phyloP scores from a whole-genome alignment of 208 protist genomes.

The Crithidia bombi region DNA sequence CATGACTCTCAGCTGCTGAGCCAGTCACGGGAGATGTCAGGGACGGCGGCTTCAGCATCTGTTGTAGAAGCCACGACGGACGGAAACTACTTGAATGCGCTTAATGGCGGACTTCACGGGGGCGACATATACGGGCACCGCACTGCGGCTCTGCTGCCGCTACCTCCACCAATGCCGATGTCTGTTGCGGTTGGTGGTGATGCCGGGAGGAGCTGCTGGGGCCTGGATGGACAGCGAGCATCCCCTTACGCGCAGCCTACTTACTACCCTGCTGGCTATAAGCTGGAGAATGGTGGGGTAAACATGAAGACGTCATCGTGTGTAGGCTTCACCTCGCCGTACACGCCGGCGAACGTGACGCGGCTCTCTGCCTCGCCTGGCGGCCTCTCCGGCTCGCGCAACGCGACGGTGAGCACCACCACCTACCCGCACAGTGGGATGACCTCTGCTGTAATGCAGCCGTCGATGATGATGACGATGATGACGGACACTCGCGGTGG shows the following conservation, averaged over 20 bases:
- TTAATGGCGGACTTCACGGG: background rate
- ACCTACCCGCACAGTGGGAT: background rate
- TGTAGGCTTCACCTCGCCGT: slow-evolving; percentile 2
- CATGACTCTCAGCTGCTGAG: slow-evolving; percentile 20
- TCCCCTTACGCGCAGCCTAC: background rate
- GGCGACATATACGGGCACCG: background rate
- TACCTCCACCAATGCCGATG: background rate
- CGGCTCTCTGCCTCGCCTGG: slow-evolving; percentile 30
- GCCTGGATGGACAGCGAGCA: background rate
- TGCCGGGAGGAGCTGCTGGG: background rate
- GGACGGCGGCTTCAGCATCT: background rate
- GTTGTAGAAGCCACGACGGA: background rate
- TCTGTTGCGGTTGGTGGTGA: background rate
- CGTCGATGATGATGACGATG: background rate
- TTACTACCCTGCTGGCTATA: slow-evolving; percentile 8
- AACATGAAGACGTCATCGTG: too few relatives aligned
- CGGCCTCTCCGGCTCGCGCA: slow-evolving; percentile 24
- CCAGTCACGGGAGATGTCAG: background rate
- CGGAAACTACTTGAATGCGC: background rate
- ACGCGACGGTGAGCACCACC: slow-evolving; percentile 1
- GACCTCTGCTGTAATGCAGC: slow-evolving; percentile 6
- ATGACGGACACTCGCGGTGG: background rate
- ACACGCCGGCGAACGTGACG: slow-evolving; percentile 13
- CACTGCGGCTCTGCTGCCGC: background rate
- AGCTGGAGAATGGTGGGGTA: background rate